A percentile compares a stretch with the other conserved stretches of the same genome.
Conservation (phyloP, 2,329 filamentous ascomycete genomes). For the Penicillium sp. region DNA sequence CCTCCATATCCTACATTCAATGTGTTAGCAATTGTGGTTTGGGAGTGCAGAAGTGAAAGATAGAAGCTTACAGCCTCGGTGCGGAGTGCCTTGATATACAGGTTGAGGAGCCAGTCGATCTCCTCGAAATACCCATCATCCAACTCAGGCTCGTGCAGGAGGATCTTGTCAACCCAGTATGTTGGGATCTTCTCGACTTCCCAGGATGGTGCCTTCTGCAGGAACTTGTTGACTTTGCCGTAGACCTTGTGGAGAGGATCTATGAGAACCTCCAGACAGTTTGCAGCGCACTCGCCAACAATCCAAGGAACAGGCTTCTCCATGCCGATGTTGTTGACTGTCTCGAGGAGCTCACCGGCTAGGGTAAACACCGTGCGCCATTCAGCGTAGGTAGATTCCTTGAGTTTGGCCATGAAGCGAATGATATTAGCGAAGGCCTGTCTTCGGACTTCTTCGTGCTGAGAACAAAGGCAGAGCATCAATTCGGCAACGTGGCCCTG, state of each 20-base stretch:
- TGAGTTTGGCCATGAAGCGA: constrained; percentile 50
- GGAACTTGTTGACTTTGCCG: constrained; percentile 78
- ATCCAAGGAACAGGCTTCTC: constrained; percentile 66
- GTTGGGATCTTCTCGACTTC: constrained; percentile 54
- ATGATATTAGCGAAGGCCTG: constrained; percentile 57
- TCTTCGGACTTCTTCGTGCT: constrained; percentile 70
- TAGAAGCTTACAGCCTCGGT: constrained; percentile 51
- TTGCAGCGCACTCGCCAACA: constrained; percentile 71
- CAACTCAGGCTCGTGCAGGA: constrained; percentile 69
- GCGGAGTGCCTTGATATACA: constrained; percentile 64
- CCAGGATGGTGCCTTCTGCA: constrained; percentile 77
- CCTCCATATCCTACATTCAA: constrained; percentile 44
- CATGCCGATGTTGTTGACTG: constrained; percentile 57
- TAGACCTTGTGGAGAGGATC: constrained; percentile 82
- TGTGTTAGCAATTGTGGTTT: constrained; percentile 10
- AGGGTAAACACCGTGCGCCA: constrained; percentile 76
- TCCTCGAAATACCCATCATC: constrained; percentile 73
- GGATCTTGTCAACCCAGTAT: constrained; percentile 66
- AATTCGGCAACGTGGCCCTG: constrained; percentile 70
- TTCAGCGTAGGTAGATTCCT: constrained; percentile 69
- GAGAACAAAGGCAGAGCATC: constrained; percentile 71
- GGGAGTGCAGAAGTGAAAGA: not conserved
- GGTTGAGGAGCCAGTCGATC: constrained; percentile 69
- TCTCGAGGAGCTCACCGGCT: constrained; percentile 76
- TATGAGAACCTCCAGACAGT: constrained; percentile 66